Percentiles rank a stretch among this genome's conserved stretches.
phyloP scores from a whole-genome alignment of 73 alveolate genomes.

The Tetrahymena thermophila region DNA sequence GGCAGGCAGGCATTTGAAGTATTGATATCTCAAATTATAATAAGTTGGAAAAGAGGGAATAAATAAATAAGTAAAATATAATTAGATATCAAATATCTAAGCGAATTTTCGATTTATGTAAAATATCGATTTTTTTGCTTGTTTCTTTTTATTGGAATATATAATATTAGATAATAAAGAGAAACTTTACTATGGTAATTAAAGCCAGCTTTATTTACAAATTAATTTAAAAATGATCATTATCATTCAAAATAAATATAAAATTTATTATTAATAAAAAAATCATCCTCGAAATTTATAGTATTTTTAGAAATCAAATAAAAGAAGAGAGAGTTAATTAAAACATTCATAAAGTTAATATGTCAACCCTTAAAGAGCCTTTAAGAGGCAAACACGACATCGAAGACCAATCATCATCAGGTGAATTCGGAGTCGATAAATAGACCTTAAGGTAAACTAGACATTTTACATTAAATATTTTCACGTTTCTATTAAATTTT shows the following conservation, averaged over 20 bases:
- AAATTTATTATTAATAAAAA: not conserved
- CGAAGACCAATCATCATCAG: not conserved
- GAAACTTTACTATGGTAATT: not conserved
- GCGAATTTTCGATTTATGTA: not conserved
- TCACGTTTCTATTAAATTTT: too few species aligned
- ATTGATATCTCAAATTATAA: too few species aligned
- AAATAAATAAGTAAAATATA: too few species aligned
- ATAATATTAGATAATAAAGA: too few species aligned
- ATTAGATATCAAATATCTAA: not conserved
- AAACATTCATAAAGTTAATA: not conserved
- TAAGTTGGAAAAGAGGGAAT: too few species aligned
- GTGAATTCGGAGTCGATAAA: not conserved
- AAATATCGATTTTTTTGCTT: not conserved
- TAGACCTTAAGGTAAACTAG: not conserved
- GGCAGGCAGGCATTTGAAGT: not conserved
- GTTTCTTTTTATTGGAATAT: too few species aligned
- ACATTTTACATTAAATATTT: not conserved
- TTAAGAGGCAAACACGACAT: not conserved
- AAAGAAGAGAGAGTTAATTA: not conserved
- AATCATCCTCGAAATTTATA: not conserved
- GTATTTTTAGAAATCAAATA: not conserved
- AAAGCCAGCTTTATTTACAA: not conserved
- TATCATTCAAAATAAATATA: not conserved
- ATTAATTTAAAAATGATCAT: not conserved
- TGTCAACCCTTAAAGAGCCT: not conserved